Evolutionary conservation across 331 rosid genomes (phyloP).

Genomic region (Pyracantha coccinea): DNA sequence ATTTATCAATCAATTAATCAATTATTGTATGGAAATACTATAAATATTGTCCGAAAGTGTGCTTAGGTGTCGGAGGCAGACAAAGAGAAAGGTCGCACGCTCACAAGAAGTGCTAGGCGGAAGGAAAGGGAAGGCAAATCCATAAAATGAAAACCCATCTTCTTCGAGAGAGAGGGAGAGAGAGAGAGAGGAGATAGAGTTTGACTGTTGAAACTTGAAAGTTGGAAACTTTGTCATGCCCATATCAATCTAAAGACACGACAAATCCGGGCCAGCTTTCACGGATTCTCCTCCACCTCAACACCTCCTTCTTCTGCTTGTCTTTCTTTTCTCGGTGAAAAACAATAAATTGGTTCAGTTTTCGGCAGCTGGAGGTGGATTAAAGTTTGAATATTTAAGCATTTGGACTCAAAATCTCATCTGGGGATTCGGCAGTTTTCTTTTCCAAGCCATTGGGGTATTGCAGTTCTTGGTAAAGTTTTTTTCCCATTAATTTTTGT

Average conservation of each 20-base stretch:
- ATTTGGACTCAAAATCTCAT: conserved; percentile 17
- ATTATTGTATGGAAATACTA: not conserved
- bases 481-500: not conserved
- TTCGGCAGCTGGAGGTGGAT: conserved; percentile 12
- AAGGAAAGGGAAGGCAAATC: not conserved
- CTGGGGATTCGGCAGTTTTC: conserved; percentile 11
- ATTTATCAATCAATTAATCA: not conserved
- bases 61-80: conserved; percentile 1
- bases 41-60: not conserved
- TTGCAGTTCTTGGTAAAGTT: conserved; percentile 10
- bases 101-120: not conserved
- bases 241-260: conserved; percentile 24
- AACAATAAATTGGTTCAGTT: conserved; percentile 9
- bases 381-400: conserved; percentile 2
- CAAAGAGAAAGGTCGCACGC: not conserved
- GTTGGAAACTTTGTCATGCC: conserved; percentile 5
- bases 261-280: conserved; percentile 22
- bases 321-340: not conserved
- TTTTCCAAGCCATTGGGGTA: not conserved
- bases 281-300: conserved; percentile 23
- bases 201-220: conserved; percentile 16
- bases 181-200: too few relatives aligned
- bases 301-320: not conserved
- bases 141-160: not conserved
- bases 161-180: not conserved